Evolutionary conservation across 2,329 filamentous ascomycete genomes (phyloP).

Genomic region (Hymenotorrendiella dingleyae): DNA sequence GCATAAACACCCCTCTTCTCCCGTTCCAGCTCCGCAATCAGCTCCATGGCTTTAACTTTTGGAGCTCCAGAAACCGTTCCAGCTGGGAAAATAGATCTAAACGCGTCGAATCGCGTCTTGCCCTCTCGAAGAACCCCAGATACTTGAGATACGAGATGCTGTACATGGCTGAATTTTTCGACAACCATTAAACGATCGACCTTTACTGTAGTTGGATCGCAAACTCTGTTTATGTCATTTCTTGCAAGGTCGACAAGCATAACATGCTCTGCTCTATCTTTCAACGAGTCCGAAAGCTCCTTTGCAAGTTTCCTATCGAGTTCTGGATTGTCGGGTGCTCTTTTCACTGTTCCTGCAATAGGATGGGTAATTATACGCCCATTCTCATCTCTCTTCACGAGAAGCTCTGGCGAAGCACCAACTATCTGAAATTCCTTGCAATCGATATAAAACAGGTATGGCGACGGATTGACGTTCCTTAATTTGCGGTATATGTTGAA

Average conservation of each 20-base stretch:
- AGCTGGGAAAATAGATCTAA: conserved; percentile 93
- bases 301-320: conserved; percentile 77
- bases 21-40: conserved; percentile 87
- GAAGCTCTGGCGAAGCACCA: conserved; percentile 87
- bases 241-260: conserved; percentile 96
- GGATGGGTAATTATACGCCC: conserved; percentile 92
- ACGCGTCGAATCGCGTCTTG: conserved; percentile 90
- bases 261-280: conserved; percentile 91
- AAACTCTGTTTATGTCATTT: conserved; percentile 95
- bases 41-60: conserved; percentile 93
- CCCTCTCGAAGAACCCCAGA: conserved; percentile 78
- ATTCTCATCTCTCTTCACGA: conserved; percentile 84
- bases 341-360: conserved; percentile 90
- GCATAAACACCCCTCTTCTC: conserved; percentile 96
- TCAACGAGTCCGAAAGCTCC: conserved; percentile 72
- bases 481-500: conserved; percentile 98
- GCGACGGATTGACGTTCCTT: conserved; percentile 94
- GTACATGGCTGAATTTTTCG: conserved; percentile 92
- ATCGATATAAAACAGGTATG: conserved; percentile 94
- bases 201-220: conserved; percentile 80
- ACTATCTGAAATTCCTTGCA: conserved; percentile 92
- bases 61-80: conserved; percentile 93
- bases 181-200: conserved; percentile 94
- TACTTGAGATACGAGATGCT: conserved; percentile 94
- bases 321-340: conserved; percentile 71